These are phyloP conservation scores for Naumovozyma dairenensis DNA, from an alignment of 805 yeast species.

Conservation along the genomic window DNA sequence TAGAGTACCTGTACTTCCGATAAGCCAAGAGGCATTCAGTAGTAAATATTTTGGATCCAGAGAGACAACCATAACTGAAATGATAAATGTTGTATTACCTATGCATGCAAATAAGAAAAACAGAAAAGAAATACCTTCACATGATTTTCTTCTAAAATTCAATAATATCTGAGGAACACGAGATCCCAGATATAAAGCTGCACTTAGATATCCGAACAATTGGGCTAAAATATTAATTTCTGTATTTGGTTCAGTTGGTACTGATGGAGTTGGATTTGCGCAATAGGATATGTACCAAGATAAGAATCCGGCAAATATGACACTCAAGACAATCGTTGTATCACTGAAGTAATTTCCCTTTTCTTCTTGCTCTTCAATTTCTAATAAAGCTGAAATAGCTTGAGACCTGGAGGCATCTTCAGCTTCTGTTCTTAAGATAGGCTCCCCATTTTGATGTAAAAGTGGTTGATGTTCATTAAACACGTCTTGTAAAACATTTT, in stretches of 20 bases:
- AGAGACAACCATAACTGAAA: constrained; percentile 72
- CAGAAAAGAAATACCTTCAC: constrained; percentile 90
- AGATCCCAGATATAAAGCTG: constrained; percentile 73
- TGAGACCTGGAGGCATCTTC: constrained; percentile 5
- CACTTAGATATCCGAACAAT: constrained; percentile 73
- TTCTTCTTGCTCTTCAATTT: constrained; percentile 10
- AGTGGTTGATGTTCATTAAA: constrained; percentile 29
- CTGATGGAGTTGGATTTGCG: constrained; percentile 1
- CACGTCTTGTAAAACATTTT: constrained; percentile 47
- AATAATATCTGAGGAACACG: constrained; percentile 85
- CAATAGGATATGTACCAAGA: constrained; percentile 74
- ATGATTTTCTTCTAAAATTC: constrained; percentile 77
- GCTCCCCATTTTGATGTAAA: constrained; percentile 5
- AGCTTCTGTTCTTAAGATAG: constrained; percentile 3
- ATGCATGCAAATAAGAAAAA: constrained; percentile 91
- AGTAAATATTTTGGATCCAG: constrained; percentile 57
- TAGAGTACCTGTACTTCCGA: constrained; percentile 85
- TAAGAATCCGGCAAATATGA: constrained; percentile 67
- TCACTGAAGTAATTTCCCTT: constrained; percentile 23
- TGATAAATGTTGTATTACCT: constrained; percentile 86
- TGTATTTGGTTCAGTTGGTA: not conserved
- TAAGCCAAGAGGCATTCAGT: constrained; percentile 85
- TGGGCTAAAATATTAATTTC: constrained; percentile 75
- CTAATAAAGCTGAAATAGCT: constrained; percentile 5
- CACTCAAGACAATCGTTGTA: constrained; percentile 50